Evolutionary conservation across 768 basidiomycete genomes (phyloP), one percentile per base, ranked within the genome.

Genomic region (Candolleomyces aberdarensis): DNA sequence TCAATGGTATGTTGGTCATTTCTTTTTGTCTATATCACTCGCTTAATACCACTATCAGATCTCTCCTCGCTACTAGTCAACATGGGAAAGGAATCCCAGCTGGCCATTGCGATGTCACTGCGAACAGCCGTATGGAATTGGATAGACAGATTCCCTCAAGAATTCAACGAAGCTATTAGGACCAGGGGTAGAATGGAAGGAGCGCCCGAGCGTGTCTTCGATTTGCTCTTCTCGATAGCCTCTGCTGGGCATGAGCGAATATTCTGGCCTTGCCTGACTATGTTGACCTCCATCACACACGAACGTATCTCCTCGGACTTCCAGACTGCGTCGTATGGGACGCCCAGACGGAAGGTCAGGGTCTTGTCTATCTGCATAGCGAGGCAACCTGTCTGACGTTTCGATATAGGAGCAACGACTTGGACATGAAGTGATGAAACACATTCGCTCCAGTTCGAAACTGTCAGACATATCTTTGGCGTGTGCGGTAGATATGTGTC

Each of bases 61-160:
- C 69, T 95, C 1, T 90, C 91, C 0, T 91, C 90, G 1, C 78
- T 92, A 4, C 83, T 96, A 31, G 84, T 96, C 22, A 91, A 89
- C 68, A 89, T 96, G 86, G 85, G 84, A 64, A 81, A 79, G 39
- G 86, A 91, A 44, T 83, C 87, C 0, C 92, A 93, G 60, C 72
- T 82, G 14, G 86, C 89, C 0, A 81, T 95, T 52, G 85, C 92
- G 0, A 76, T 83, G 29, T 84, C 89, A 29, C 79, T 96, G 40
- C 85, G 92, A 20, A 79, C 83, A 31, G 92, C 91, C 1, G 78
- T 96, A 29, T 96, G 94, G 94, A 93, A 89, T 63, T 96, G 93
- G 93, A 86, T 96, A 36, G 86, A 89, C 32, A 77, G 84, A 22
- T 91, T 88, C 67, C 88, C 92, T 0, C 75, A 78, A 5, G 92